phyloP scores from a whole-genome alignment of 2,329 filamentous ascomycete species.

The Botrytis sinoallii region DNA sequence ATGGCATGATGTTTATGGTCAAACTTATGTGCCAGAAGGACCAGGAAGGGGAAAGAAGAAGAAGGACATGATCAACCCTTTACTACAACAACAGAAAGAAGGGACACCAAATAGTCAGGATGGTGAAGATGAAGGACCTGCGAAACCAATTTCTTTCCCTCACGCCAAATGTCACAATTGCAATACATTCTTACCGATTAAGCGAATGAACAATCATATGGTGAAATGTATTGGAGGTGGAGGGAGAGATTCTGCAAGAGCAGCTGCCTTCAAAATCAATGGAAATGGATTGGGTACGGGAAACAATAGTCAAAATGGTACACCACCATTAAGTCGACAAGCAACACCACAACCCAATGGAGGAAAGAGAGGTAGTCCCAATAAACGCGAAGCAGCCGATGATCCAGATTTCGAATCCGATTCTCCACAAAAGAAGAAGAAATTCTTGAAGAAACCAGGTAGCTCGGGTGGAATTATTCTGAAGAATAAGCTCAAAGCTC shows the following conservation, averaged over 20 bases:
- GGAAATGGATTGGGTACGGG: slow-evolving; percentile 42
- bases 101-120: slow-evolving; percentile 46
- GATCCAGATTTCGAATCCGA: slow-evolving; percentile 36
- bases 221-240: slow-evolving; percentile 65
- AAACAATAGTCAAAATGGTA: slow-evolving; percentile 49
- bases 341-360: slow-evolving; percentile 49
- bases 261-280: slow-evolving; percentile 62
- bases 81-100: slow-evolving; percentile 31
- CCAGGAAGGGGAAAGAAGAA: slow-evolving; percentile 78
- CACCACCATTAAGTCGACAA: slow-evolving; percentile 61
- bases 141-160: slow-evolving; percentile 62
- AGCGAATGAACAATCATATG: slow-evolving; percentile 66
- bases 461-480: slow-evolving; percentile 5
- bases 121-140: slow-evolving; percentile 46
- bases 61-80: slow-evolving; percentile 64
- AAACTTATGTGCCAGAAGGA: slow-evolving; percentile 72
- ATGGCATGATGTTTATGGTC: slow-evolving; percentile 78
- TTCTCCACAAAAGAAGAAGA: slow-evolving; percentile 36
- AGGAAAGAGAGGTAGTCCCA: slow-evolving; percentile 33
- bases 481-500: slow-evolving; percentile 31
- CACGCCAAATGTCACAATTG: slow-evolving; percentile 66
- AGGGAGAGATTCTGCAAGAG: slow-evolving; percentile 59
- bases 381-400: slow-evolving; percentile 35
- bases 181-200: slow-evolving; percentile 63
- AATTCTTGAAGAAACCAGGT: slow-evolving; percentile 31